These are phyloP conservation scores for Serpula lacrymans DNA, from an alignment of 768 basidiomycete genomes.

Conservation along the genomic window DNA sequence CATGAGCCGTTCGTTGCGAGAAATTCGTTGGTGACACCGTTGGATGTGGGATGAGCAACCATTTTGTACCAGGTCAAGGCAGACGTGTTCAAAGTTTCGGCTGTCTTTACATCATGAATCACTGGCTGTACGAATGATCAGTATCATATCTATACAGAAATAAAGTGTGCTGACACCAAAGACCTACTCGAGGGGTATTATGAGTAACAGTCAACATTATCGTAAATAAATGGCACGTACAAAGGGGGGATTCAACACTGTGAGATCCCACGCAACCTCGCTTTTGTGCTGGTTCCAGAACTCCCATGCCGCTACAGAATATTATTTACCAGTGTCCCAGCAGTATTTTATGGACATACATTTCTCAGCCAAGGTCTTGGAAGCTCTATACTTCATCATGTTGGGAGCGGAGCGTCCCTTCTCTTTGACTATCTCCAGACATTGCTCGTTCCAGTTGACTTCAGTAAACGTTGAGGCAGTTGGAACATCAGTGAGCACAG, in stretches of 20 bases:
- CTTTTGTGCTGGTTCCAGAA: constrained; percentile 34
- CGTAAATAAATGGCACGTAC: constrained; percentile 25
- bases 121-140: constrained; percentile 29
- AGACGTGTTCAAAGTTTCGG: constrained; percentile 39
- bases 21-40: constrained; percentile 20
- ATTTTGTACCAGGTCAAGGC: constrained; percentile 30
- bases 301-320: constrained; percentile 47
- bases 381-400: constrained; percentile 49
- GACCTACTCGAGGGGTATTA: constrained; percentile 11
- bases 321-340: too few species aligned
- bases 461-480: constrained; percentile 37
- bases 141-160: too few species aligned
- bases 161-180: constrained; percentile 21
- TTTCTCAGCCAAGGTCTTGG: constrained; percentile 65
- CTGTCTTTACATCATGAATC: constrained; percentile 37
- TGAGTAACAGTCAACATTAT: neutral
- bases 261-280: constrained; percentile 36
- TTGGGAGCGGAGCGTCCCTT: constrained; percentile 42
- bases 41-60: constrained; percentile 20
- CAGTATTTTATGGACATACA: constrained; percentile 24
- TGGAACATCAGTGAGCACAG: constrained; percentile 33
- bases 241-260: constrained; percentile 37
- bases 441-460: constrained; percentile 57
- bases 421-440: constrained; percentile 36
- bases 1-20: constrained; percentile 19